Evolutionary conservation across 2,329 filamentous ascomycete species (phyloP).

Genomic region (Fusarium sp.): DNA sequence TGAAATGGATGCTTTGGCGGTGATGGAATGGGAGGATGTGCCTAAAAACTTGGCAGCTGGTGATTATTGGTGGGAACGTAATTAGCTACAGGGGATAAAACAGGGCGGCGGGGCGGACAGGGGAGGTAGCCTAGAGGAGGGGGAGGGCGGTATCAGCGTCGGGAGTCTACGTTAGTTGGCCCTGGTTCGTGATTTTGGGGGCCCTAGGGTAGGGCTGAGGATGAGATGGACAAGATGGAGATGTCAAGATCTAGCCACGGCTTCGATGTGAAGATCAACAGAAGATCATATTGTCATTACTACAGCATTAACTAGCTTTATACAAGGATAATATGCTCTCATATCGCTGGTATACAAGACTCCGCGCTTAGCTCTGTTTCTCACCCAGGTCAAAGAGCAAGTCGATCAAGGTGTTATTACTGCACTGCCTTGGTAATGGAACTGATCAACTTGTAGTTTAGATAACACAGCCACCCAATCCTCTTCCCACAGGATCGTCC

Average conservation of each 20-base stretch:
- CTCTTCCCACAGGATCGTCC: fast-evolving
- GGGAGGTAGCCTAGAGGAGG: neutral
- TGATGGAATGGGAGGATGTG: neutral
- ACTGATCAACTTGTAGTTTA: fast-evolving
- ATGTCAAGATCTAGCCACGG: too few relatives aligned
- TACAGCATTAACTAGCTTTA: fast-evolving
- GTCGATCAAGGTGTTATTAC: too few relatives aligned
- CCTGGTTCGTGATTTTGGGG: neutral
- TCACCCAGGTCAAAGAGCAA: too few relatives aligned
- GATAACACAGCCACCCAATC: fast-evolving
- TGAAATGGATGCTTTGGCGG: neutral
- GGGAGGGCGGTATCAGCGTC: neutral
- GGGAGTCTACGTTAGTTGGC: too few relatives aligned
- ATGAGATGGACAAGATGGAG: neutral
- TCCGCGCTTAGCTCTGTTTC: too few relatives aligned
- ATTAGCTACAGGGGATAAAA: neutral
- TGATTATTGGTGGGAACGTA: constrained; percentile 6
- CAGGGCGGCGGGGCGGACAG: neutral
- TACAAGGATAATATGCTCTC: fast-evolving
- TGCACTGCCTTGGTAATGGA: too few relatives aligned
- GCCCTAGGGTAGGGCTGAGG: constrained; percentile 2
- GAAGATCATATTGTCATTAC: fast-evolving
- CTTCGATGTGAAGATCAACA: too few relatives aligned
- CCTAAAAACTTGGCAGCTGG: neutral
- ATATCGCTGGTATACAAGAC: too few relatives aligned